Conservation (phyloP, 2,329 filamentous ascomycete species). For the Phaeosphaeria sp. region DNA sequence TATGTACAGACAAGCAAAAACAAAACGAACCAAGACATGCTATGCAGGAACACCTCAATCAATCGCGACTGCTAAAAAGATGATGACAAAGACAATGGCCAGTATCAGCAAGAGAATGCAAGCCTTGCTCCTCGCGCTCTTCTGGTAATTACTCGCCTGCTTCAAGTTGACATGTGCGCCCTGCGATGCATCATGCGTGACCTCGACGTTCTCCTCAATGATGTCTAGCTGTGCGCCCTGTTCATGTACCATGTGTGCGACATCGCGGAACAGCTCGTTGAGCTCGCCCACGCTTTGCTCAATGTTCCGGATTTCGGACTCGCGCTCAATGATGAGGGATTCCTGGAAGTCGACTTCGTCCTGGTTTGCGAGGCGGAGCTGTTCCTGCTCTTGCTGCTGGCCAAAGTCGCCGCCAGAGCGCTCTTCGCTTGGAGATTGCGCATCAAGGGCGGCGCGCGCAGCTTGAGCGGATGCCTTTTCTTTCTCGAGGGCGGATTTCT, state of each 20-base stretch:
- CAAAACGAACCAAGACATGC: slow-evolving; percentile 1
- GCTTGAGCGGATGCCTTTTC: slow-evolving; percentile 85
- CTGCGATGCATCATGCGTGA: slow-evolving; percentile 78
- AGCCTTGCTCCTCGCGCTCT: slow-evolving; percentile 90
- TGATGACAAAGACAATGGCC: slow-evolving; percentile 85
- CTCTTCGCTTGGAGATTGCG: slow-evolving; percentile 47
- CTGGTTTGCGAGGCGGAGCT: slow-evolving; percentile 83
- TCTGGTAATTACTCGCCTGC: slow-evolving; percentile 89
- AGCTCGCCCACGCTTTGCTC: slow-evolving; percentile 95
- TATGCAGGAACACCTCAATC: slow-evolving; percentile 48
- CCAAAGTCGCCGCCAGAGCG: slow-evolving; percentile 59
- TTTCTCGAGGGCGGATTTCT: slow-evolving; percentile 88
- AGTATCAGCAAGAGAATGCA: slow-evolving; percentile 91
- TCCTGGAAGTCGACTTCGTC: slow-evolving; percentile 98
- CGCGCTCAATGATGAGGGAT: slow-evolving; percentile 90
- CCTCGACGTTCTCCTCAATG: slow-evolving; percentile 87
- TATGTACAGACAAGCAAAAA: neutral
- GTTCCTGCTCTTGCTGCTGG: slow-evolving; percentile 70
- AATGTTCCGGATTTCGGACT: slow-evolving; percentile 96
- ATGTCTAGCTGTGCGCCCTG: slow-evolving; percentile 89
- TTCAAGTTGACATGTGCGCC: slow-evolving; percentile 87
- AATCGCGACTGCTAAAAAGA: slow-evolving; percentile 84
- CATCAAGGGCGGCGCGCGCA: slow-evolving; percentile 76
- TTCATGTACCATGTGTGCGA: slow-evolving; percentile 95
- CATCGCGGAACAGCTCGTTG: slow-evolving; percentile 95